These are phyloP conservation scores for Podila verticillata DNA, from an alignment of 192 early-diverging fungal genomes.

Conservation along the genomic window DNA sequence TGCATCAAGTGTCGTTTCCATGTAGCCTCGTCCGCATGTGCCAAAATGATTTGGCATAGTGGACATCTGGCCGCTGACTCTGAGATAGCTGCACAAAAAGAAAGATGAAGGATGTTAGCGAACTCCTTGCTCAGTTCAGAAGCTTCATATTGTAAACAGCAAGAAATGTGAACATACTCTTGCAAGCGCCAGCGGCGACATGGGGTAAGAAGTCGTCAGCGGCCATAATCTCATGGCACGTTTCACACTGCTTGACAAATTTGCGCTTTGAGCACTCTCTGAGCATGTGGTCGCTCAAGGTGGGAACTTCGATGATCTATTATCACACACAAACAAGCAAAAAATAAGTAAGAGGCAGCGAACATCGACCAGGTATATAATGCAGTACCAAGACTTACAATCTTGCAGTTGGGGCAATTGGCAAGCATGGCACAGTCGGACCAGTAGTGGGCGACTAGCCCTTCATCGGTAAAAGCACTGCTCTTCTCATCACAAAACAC, in stretches of 20 bases:
- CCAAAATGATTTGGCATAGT: constrained; percentile 66
- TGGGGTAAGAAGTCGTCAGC: constrained; percentile 63
- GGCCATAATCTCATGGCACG: constrained; percentile 68
- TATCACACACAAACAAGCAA: background rate
- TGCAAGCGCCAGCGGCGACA: constrained; percentile 47
- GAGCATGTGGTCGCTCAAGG: constrained; percentile 70
- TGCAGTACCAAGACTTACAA: constrained; percentile 57
- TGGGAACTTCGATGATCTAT: constrained; percentile 79
- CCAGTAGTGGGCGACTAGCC: constrained; percentile 81
- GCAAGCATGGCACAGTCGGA: constrained; percentile 76
- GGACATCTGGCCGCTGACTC: constrained; percentile 62
- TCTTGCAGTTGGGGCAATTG: constrained; percentile 74
- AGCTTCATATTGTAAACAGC: background rate
- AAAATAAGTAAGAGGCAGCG: background rate
- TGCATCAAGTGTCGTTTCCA: constrained; percentile 75
- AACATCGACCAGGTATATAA: background rate
- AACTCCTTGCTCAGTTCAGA: background rate
- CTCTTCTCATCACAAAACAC: constrained; percentile 81
- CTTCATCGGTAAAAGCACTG: constrained; percentile 72
- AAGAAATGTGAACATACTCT: constrained; percentile 7
- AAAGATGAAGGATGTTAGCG: background rate
- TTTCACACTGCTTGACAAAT: constrained; percentile 68
- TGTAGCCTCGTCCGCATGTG: constrained; percentile 60
- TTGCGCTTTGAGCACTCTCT: constrained; percentile 69
- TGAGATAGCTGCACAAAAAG: constrained; percentile 37